Conservation (phyloP, 2,329 filamentous ascomycete species). For the Periconia macrospinosa region DNA sequence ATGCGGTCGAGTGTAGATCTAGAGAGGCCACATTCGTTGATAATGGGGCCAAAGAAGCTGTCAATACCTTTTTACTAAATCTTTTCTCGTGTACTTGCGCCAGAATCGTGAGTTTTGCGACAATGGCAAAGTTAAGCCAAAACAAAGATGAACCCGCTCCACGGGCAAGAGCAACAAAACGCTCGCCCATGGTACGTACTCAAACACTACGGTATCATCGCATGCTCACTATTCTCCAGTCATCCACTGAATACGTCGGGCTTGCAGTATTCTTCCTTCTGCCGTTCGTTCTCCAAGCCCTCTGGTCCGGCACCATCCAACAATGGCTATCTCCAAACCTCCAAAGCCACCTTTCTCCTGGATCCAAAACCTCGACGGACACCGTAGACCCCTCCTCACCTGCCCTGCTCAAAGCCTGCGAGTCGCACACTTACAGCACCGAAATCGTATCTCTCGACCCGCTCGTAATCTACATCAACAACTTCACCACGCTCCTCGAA, state of each 20-base stretch:
- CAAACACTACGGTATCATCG: background rate
- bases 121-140: slow-evolving; percentile 4
- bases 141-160: background rate
- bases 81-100: background rate
- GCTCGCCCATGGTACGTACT: slow-evolving; percentile 1
- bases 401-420: slow-evolving; percentile 14
- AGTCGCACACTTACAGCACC: slow-evolving; percentile 24
- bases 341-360: background rate
- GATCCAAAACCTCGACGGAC: background rate
- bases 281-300: slow-evolving; percentile 3
- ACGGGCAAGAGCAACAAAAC: background rate
- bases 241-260: background rate
- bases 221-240: slow-evolving; percentile 1
- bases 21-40: background rate
- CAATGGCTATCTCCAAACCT: background rate
- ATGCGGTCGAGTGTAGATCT: background rate
- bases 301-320: background rate
- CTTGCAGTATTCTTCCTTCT: slow-evolving; percentile 1
- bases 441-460: slow-evolving; percentile 29
- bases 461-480: slow-evolving; percentile 32
- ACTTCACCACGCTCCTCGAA: slow-evolving; percentile 25
- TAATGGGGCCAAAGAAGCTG: background rate
- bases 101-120: background rate
- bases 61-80: background rate
- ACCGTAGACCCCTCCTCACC: background rate